Evolutionary conservation across 495 filamentous ascomycete species (phyloP).

Genomic region (Hypoxylon intermedium): DNA sequence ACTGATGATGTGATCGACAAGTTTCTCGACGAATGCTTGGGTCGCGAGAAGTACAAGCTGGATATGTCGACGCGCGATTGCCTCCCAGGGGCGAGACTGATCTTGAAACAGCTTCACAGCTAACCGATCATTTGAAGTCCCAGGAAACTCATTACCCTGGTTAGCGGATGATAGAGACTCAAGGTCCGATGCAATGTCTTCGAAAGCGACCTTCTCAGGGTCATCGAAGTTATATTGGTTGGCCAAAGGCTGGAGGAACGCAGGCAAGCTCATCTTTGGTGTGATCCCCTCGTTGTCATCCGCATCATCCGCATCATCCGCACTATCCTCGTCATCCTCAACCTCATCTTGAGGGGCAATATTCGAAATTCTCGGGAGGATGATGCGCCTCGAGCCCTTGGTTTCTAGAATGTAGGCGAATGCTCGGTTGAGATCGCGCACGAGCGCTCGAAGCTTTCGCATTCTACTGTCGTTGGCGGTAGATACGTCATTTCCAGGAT

Average conservation of each 20-base stretch:
- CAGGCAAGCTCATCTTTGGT: conserved; percentile 11
- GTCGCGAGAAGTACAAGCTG: conserved; percentile 31
- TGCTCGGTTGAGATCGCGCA: conserved; percentile 35
- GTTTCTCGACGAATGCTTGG: conserved; percentile 43
- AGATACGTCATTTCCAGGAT: background rate
- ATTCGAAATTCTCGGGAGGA: conserved; percentile 7
- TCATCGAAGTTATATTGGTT: conserved; percentile 31
- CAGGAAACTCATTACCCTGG: conserved; percentile 43
- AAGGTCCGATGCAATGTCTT: conserved; percentile 11
- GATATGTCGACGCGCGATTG: conserved; percentile 40
- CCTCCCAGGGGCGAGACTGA: conserved; percentile 43
- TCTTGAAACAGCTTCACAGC: conserved; percentile 45
- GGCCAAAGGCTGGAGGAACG: conserved; percentile 25
- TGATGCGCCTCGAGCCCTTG: conserved; percentile 34
- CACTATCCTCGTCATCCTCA: too few relatives aligned
- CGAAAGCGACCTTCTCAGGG: conserved; percentile 25
- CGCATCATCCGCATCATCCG: too few relatives aligned
- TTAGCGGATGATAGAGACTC: conserved; percentile 24
- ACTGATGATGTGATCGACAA: conserved; percentile 34
- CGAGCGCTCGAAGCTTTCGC: conserved; percentile 35
- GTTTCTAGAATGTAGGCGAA: conserved; percentile 30
- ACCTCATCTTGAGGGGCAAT: background rate
- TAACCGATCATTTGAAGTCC: conserved; percentile 44
- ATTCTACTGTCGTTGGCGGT: conserved; percentile 14
- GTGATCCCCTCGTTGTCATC: too few relatives aligned